Percentiles rank a stretch among this genome's conserved stretches.
These are phyloP conservation scores for Dipodascopsis tothii DNA, from an alignment of 805 yeast genomes.

Conservation along the genomic window DNA sequence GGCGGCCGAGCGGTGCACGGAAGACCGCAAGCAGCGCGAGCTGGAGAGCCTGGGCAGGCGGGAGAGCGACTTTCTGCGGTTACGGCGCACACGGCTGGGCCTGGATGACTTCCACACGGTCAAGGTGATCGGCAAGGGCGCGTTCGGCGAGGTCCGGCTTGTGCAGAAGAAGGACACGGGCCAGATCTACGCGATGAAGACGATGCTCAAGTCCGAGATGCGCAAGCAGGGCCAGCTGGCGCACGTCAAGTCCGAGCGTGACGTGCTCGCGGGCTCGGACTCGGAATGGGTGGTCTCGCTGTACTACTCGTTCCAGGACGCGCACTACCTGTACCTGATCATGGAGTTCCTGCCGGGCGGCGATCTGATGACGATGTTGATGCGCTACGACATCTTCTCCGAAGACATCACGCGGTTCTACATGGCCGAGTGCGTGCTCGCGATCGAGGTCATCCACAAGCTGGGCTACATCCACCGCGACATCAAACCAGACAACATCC, in stretches of 20 bases:
- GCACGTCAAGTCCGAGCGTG: conserved; percentile 92
- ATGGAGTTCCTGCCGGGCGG: conserved; percentile 85
- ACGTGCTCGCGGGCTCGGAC: conserved; percentile 83
- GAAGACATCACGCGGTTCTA: conserved; percentile 84
- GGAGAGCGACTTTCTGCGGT: conserved; percentile 77
- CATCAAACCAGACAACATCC: conserved; percentile 92
- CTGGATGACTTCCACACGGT: conserved; percentile 82
- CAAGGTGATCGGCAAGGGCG: conserved; percentile 91
- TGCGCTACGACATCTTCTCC: conserved; percentile 86
- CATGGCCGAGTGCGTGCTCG: conserved; percentile 93
- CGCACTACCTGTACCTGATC: conserved; percentile 63
- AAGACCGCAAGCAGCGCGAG: conserved; percentile 78
- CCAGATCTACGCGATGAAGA: conserved; percentile 89
- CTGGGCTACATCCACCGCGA: conserved; percentile 93
- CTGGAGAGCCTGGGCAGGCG: conserved; percentile 76
- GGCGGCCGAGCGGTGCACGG: conserved; percentile 64
- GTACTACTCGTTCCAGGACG: conserved; percentile 75
- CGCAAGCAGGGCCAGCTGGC: conserved; percentile 90
- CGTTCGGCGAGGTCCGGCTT: conserved; percentile 92
- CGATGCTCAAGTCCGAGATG: conserved; percentile 84
- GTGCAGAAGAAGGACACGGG: conserved; percentile 92
- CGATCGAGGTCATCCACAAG: conserved; percentile 89
- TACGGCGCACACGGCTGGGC: conserved; percentile 74
- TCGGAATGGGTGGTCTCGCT: conserved; percentile 84
- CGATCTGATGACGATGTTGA: conserved; percentile 88